Conservation (phyloP, 2,329 filamentous ascomycete genomes). For the Arthrobotrys musiformis region DNA sequence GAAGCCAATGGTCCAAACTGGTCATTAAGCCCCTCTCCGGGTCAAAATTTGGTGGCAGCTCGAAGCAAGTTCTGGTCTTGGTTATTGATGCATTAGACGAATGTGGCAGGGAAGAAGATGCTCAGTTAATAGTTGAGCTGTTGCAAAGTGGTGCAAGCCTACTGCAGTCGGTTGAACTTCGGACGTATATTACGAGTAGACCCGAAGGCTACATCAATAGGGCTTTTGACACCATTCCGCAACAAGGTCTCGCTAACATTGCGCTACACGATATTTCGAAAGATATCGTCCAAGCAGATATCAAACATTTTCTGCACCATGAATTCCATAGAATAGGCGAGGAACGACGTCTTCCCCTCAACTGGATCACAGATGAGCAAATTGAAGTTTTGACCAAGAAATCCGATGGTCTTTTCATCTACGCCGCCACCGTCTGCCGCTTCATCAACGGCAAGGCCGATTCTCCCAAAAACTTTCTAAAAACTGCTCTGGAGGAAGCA, state of each 20-base stretch:
- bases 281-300: constrained; percentile 58
- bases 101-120: constrained; percentile 58
- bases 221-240: constrained; percentile 53
- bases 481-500: background rate
- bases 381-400: constrained; percentile 56
- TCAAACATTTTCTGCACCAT: constrained; percentile 57
- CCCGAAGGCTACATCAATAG: constrained; percentile 56
- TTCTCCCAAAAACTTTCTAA: constrained; percentile 7
- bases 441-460: constrained; percentile 56
- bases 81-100: constrained; percentile 61
- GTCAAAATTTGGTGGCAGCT: constrained; percentile 3
- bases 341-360: background rate
- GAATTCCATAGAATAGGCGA: constrained; percentile 24
- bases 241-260: constrained; percentile 18
- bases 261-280: constrained; percentile 30
- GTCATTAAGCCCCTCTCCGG: constrained; percentile 61
- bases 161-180: constrained; percentile 28
- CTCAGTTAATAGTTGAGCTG: background rate
- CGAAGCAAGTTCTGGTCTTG: constrained; percentile 47
- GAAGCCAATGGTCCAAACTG: constrained; percentile 64
- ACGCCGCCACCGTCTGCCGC: constrained; percentile 59
- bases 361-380: constrained; percentile 53
- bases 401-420: constrained; percentile 59
- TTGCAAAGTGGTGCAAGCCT: constrained; percentile 3
- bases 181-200: constrained; percentile 57